These are phyloP conservation scores for Hippophae tibetana DNA, from an alignment of 306 rosid species.

Conservation along the genomic window DNA sequence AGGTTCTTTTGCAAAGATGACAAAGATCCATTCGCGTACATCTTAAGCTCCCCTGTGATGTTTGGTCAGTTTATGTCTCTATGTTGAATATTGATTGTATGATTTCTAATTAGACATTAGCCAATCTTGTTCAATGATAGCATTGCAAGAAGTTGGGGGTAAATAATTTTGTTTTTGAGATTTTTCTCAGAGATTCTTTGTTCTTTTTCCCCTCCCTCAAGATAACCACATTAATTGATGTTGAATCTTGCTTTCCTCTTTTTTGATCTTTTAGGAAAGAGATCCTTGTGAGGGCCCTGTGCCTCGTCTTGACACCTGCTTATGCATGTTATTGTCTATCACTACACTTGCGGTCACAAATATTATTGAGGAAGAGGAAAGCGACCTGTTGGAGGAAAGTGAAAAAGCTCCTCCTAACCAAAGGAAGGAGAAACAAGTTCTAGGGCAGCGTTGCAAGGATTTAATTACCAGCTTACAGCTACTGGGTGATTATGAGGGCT, in stretches of 20 bases:
- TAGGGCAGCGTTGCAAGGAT: slow-evolving; percentile 50
- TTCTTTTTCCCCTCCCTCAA: too few relatives aligned
- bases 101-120: too few relatives aligned
- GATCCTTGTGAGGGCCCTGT: slow-evolving; percentile 92
- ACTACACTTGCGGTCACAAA: slow-evolving; percentile 68
- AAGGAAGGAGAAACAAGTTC: slow-evolving; percentile 48
- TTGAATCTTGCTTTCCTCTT: background rate
- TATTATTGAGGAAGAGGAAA: slow-evolving; percentile 81
- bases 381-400: slow-evolving; percentile 31
- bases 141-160: too few relatives aligned
- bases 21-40: too few relatives aligned
- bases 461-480: slow-evolving; percentile 69
- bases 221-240: too few relatives aligned
- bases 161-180: too few relatives aligned
- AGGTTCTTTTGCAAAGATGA: too few relatives aligned
- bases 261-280: slow-evolving; percentile 56
- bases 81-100: too few relatives aligned
- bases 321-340: slow-evolving; percentile 80
- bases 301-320: slow-evolving; percentile 87
- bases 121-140: too few relatives aligned
- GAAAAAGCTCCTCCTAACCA: slow-evolving; percentile 30
- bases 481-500: slow-evolving; percentile 74
- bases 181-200: too few relatives aligned
- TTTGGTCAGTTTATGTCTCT: too few relatives aligned
- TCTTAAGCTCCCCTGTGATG: too few relatives aligned